phyloP scores from a whole-genome alignment of 129 eudicot genomes.

The Lactuca sativa region DNA sequence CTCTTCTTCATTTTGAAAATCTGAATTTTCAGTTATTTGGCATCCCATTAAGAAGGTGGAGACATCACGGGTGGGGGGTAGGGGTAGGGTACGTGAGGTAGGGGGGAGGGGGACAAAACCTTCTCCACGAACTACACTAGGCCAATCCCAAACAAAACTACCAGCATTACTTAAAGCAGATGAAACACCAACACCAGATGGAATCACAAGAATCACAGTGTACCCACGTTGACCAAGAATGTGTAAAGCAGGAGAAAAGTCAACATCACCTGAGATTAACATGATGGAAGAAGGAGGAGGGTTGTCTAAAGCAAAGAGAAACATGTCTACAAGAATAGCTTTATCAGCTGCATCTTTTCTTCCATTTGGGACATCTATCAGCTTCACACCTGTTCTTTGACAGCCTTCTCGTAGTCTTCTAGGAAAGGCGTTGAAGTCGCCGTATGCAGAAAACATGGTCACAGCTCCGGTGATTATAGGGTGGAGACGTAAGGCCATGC shows the following conservation, averaged over 20 bases:
- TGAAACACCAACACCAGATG: slow-evolving; percentile 74
- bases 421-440: slow-evolving; percentile 90
- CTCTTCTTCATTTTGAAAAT: slow-evolving; percentile 75
- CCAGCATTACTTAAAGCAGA: slow-evolving; percentile 95
- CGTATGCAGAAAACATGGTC: slow-evolving; percentile 86
- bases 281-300: slow-evolving; percentile 89
- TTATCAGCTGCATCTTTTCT: slow-evolving; percentile 98
- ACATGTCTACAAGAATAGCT: slow-evolving; percentile 97
- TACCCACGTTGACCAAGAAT: slow-evolving; percentile 97
- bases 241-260: slow-evolving; percentile 91
- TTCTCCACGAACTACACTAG: slow-evolving; percentile 89
- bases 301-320: slow-evolving; percentile 93
- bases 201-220: slow-evolving; percentile 82
- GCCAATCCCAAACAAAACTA: slow-evolving; percentile 96
- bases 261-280: slow-evolving; percentile 96
- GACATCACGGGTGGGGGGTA: slow-evolving; percentile 17
- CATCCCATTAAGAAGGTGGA: slow-evolving; percentile 43
- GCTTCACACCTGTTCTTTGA: slow-evolving; percentile 96
- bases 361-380: slow-evolving; percentile 91
- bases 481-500: slow-evolving; percentile 87
- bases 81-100: slow-evolving; percentile 26
- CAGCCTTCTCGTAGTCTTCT: slow-evolving; percentile 92
- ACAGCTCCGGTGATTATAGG: slow-evolving; percentile 79
- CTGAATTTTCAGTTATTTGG: slow-evolving; percentile 49
- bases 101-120: slow-evolving; percentile 73